Conservation (phyloP, 2,329 filamentous ascomycete species). For the Xylariomycetidae sp. region DNA sequence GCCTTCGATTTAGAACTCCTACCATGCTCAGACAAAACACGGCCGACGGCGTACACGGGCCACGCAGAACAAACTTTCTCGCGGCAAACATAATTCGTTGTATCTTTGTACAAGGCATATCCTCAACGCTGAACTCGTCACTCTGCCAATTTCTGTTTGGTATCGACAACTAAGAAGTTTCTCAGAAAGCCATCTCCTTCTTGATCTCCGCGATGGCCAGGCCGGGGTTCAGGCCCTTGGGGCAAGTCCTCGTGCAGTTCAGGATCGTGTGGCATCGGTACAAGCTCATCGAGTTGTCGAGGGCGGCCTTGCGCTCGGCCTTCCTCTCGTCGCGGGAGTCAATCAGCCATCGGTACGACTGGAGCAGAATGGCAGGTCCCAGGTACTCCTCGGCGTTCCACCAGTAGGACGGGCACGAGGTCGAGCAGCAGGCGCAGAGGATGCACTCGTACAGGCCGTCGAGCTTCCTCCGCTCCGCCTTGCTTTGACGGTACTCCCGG, state of each 20-base stretch:
- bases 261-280: constrained; percentile 99
- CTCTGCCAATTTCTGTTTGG: constrained; percentile 1
- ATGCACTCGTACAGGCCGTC: constrained; percentile 99
- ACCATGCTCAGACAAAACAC: constrained; percentile 16
- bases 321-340: constrained; percentile 91
- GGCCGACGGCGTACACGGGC: constrained; percentile 16
- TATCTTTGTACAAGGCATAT: constrained; percentile 15
- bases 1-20: too few relatives aligned
- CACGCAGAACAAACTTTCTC: constrained; percentile 10
- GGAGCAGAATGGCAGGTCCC: constrained; percentile 89
- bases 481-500: constrained; percentile 85
- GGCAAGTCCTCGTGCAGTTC: constrained; percentile 96
- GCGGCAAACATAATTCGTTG: constrained; percentile 15
- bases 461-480: constrained; percentile 90
- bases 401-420: constrained; percentile 99
- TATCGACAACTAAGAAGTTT: not conserved
- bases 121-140: constrained; percentile 4
- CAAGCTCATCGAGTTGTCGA: constrained; percentile 98
- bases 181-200: constrained; percentile 76
- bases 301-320: constrained; percentile 77
- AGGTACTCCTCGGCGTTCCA: constrained; percentile 99
- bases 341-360: constrained; percentile 95
- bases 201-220: constrained; percentile 96
- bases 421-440: constrained; percentile 98
- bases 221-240: constrained; percentile 96